Percentiles rank a stretch among this genome's conserved stretches.
Conservation (phyloP, 805 yeast genomes). For the Candida xyloterini region DNA sequence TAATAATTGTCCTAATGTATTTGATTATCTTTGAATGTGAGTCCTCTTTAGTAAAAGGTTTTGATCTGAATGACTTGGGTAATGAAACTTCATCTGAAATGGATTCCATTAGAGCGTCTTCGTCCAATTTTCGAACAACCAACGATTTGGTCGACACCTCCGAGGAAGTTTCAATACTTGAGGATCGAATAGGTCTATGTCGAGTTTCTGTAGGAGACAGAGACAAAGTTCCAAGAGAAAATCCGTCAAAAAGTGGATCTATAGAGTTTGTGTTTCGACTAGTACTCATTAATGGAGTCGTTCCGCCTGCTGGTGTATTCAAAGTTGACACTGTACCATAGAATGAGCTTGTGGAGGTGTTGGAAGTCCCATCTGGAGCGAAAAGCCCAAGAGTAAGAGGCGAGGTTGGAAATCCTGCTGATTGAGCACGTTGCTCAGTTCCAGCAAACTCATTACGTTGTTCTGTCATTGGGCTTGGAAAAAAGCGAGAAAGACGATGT, state of each 20-base stretch:
- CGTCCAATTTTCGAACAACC: background rate
- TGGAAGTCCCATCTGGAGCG: conserved; percentile 2
- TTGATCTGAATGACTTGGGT: conserved; percentile 1
- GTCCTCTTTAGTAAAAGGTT: conserved; percentile 1
- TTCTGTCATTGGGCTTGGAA: conserved; percentile 33
- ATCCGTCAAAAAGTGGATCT: conserved; percentile 22
- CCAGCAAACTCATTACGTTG: conserved; percentile 17
- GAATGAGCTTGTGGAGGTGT: background rate
- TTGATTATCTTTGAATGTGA: conserved; percentile 17
- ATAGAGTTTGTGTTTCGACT: conserved; percentile 7
- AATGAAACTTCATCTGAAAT: conserved; percentile 2
- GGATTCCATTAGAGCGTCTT: background rate
- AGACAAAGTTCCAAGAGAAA: conserved; percentile 12
- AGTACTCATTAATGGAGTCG: conserved; percentile 9
- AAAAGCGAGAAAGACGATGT: conserved; percentile 33
- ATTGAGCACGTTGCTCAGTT: conserved; percentile 17
- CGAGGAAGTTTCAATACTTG: background rate
- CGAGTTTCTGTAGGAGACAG: background rate
- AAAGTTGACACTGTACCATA: conserved; percentile 1
- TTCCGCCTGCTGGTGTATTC: conserved; percentile 7
- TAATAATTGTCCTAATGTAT: conserved; percentile 28
- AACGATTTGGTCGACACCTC: background rate
- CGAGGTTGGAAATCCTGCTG: conserved; percentile 21
- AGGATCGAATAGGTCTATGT: background rate
- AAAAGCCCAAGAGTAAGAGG: conserved; percentile 22